Base-by-base conservation (phyloP, 331 rosid species). In the Cydonia oblonga region DNA sequence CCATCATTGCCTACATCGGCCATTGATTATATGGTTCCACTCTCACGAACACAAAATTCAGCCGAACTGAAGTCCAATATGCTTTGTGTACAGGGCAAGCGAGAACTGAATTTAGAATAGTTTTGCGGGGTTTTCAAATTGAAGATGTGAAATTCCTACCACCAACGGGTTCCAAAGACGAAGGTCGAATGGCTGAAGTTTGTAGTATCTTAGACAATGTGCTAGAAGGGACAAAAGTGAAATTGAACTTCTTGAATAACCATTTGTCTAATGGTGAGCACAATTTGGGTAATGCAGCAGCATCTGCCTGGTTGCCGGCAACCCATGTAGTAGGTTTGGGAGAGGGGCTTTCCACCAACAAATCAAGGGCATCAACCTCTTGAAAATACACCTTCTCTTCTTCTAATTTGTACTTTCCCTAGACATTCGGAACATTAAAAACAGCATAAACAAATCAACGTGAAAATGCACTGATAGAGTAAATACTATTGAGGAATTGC, bases 331-430 rank as follows among this genome's bases (percentile, higher is more conserved):
- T 81, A 70, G 66, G 77, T 86, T 87, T 91, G 32, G 98, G 97
- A 10, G 98, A 93, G 77, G 98, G 98, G 64, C 97, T 91, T 84
- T 91, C 98, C 83, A 89, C 97, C 82, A 88, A 46, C 84, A 93
- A 79, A 83, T 93, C 96, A 70, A 86, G 90, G 77, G 90, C 96
- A 84, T 93, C 98, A 78, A 93, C 92, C 82, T 91, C 95, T 78
- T 89, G 75, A 83, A 91, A 91, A 84, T 91, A 93, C 64, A 74
- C 74, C 70, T 65, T 86, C 82, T 91, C 96, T 81, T 81, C 87
- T 44, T 89, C 98, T 60, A 86, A 88, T 56, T 78, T 85, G 9
- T 20, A 63, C 79, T 88, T 91, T 29, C 89, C 84, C 97, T 89
- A 77, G 13, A 24, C 78, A 66, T 62, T 24, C 42, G 42, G 59